Evolutionary conservation across 352 stramenopile genomes (phyloP).

Genomic region (Phytophthora pinifolia): DNA sequence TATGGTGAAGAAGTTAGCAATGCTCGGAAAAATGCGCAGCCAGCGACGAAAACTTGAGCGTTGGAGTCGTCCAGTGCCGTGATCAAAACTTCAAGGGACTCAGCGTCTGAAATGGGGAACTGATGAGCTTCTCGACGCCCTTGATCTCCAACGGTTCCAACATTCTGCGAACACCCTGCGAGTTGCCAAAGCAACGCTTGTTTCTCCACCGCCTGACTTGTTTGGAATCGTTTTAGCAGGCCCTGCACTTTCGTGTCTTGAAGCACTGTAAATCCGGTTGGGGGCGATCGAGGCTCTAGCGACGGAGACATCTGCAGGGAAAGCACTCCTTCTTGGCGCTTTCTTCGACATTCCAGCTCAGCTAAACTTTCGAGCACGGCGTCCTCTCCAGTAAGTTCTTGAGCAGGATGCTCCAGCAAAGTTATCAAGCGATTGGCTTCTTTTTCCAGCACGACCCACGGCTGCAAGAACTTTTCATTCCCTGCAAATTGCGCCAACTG

Average conservation of each 20-base stretch:
- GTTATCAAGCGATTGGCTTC: conserved; percentile 6
- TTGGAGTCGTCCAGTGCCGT: conserved; percentile 13
- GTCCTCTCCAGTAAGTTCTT: not conserved
- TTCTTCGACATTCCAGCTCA: conserved; percentile 16
- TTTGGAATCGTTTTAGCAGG: conserved; percentile 6
- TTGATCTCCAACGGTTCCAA: not conserved
- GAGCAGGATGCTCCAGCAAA: not conserved
- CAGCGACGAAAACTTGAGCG: conserved; percentile 16
- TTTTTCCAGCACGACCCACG: conserved; percentile 15
- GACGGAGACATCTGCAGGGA: conserved; percentile 8
- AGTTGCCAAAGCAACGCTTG: conserved; percentile 18
- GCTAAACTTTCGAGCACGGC: not conserved
- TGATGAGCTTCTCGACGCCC: not conserved
- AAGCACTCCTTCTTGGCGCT: conserved; percentile 11
- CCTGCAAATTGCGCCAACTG: conserved; percentile 19
- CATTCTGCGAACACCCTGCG: not conserved
- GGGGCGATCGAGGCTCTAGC: not conserved
- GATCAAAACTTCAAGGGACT: conserved; percentile 10
- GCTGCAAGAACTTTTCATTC: conserved; percentile 3
- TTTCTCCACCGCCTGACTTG: conserved; percentile 1
- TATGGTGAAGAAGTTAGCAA: conserved; percentile 9
- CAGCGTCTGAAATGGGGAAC: conserved; percentile 1
- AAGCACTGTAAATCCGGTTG: not conserved
- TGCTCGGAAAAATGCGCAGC: conserved; percentile 15
- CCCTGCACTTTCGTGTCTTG: not conserved